Base-by-base conservation (phyloP, 2,329 filamentous ascomycete species). In the Ophiostoma perfectum region DNA sequence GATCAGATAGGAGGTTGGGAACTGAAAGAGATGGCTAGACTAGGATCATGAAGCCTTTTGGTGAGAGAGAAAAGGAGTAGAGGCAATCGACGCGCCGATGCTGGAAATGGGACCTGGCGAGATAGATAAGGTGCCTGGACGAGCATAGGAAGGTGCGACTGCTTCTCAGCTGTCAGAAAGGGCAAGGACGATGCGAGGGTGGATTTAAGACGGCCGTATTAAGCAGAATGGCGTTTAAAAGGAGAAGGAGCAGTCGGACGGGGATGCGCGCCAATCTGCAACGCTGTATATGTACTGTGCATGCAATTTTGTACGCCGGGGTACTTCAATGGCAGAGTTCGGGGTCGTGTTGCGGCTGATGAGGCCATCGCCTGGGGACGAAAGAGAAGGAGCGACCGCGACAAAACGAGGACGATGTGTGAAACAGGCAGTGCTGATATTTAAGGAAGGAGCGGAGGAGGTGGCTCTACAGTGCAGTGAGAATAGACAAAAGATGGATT, bases 171-270 rank as follows among this genome's bases (percentile, higher is more conserved):
- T 62, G 58, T 55, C n/a, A 27, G 42, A 65, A 49, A 68, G n/a
- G 49, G 47, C 49, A 65, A 62, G 63, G 41, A 60, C 42, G 63
- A 16, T 39, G 27, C 14, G 60, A 44, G 66, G 66, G 44, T 64
- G 27, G 27, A 2, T 27, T 27, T 27, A 27, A 27, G 27, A 27
- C 27, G 27, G 27, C 27, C 1, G 27, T 27, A 27, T 2, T 27
- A 27, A 27, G 27, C 27, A 27, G 27, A 27, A 27, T 27, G 27
- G 27, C 27, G 66, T 62, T 39, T 62, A 5, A 41, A 60, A n/a
- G 12, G 36, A 39, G 58, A 41, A 62, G 58, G 58, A 62, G 58
- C 58, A 6, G n/a, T 62, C 27, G 27, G 27, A 27, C 27, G 55
- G 55, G 52, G 52, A 36, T 5, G 18, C 11, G 18, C 9, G 27